A percentile compares a stretch with the other conserved stretches of the same genome.
Conservation (phyloP, 2,329 filamentous ascomycete genomes). For the Chaetomium strumarium region DNA sequence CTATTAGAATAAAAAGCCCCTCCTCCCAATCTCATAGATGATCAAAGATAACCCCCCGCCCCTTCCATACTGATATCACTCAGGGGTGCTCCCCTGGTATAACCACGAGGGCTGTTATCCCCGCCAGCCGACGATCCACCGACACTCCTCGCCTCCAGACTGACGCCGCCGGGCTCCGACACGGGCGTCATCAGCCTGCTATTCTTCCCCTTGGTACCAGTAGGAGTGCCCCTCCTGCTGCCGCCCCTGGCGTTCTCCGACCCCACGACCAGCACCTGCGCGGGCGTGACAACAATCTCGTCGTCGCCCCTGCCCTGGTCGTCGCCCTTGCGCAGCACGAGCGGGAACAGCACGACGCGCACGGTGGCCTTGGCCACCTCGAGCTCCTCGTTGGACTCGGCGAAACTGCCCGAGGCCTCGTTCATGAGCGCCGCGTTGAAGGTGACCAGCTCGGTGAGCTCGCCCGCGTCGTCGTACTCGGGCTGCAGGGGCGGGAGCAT, state of each 20-base stretch:
- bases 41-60: constrained; percentile 16
- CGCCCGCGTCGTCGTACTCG: constrained; percentile 89
- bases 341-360: constrained; percentile 87
- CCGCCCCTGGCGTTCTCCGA: constrained; percentile 29
- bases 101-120: constrained; percentile 4
- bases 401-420: constrained; percentile 64
- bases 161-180: constrained; percentile 47
- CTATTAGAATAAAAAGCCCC: not conserved
- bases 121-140: not conserved
- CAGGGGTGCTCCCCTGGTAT: not conserved
- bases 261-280: constrained; percentile 78
- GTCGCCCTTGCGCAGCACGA: constrained; percentile 93
- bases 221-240: constrained; percentile 3
- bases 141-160: constrained; percentile 26
- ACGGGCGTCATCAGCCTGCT: constrained; percentile 40
- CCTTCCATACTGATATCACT: constrained; percentile 34
- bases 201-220: constrained; percentile 8
- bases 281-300: constrained; percentile 91
- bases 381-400: constrained; percentile 66
- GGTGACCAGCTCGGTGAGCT: constrained; percentile 76
- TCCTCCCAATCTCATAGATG: not conserved
- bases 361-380: constrained; percentile 72
- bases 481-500: constrained; percentile 95
- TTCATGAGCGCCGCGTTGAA: constrained; percentile 97
- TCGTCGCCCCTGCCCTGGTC: constrained; percentile 83